Conservation (phyloP, 2,329 filamentous ascomycete genomes). For the Xylariaceae sp. region DNA sequence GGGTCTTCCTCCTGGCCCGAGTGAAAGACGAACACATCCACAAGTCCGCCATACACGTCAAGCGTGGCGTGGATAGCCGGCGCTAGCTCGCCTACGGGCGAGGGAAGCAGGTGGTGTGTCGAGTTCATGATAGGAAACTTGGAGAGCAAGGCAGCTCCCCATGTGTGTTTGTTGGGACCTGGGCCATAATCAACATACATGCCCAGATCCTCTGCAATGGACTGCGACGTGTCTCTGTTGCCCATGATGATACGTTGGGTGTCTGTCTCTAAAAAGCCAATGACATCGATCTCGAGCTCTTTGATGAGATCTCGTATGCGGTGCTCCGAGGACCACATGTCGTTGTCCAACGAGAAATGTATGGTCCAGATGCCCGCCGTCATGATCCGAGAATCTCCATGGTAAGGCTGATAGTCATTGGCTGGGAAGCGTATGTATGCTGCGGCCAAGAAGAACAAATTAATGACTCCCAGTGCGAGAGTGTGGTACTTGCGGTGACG, state of each 20-base stretch:
- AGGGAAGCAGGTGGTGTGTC: slow-evolving; percentile 89
- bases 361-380: slow-evolving; percentile 98
- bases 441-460: slow-evolving; percentile 70
- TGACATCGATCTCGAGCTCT: slow-evolving; percentile 93
- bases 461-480: slow-evolving; percentile 60
- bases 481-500: slow-evolving; percentile 46
- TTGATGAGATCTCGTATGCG: slow-evolving; percentile 87
- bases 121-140: slow-evolving; percentile 98
- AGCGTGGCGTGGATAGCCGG: slow-evolving; percentile 96
- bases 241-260: slow-evolving; percentile 99
- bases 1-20: slow-evolving; percentile 95
- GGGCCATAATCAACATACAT: slow-evolving; percentile 99
- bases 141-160: slow-evolving; percentile 85
- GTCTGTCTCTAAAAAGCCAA: slow-evolving; percentile 91
- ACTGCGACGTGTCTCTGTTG: slow-evolving; percentile 92
- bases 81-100: slow-evolving; percentile 87
- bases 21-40: slow-evolving; percentile 97
- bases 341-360: slow-evolving; percentile 94
- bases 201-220: slow-evolving; percentile 87
- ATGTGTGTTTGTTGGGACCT: slow-evolving; percentile 97
- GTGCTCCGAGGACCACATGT: slow-evolving; percentile 96
- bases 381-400: slow-evolving; percentile 76
- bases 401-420: slow-evolving; percentile 86
- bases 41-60: slow-evolving; percentile 78
- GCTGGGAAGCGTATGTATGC: slow-evolving; percentile 88